Base-by-base conservation (phyloP, 169 alveolate genomes). In the Plasmodium fragile region DNA sequence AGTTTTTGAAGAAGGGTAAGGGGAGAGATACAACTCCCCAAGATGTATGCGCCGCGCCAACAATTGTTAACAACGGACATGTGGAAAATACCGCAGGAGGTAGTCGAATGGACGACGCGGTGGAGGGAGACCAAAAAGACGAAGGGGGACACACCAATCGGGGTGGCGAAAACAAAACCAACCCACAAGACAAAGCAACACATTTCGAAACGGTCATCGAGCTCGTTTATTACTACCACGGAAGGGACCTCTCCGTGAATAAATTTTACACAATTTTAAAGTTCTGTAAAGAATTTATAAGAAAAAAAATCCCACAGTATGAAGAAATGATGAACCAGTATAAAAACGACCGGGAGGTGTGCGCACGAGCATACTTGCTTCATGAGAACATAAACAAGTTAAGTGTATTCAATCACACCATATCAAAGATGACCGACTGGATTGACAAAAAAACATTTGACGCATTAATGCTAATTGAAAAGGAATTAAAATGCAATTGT, bases 391-490 rank as follows among this genome's bases (percentile, higher is more conserved):
- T 89, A 78, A 79, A 89, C 69, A 89, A 70, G 13, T 45, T 89
- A 11, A 89, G 78, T 34, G 94, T 89, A 13, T 89, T 89, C 71
- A 89, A 89, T 25, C 90, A 89, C 71, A 89, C 89, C 43, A 89
- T 78, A 36, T 78, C 90, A 22, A 89, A 89, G 45, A 89, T 89
- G 94, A 78, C 80, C 18, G 94, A 89, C 41, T 89, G 94, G 94
- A 30, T 89, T 70, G 94, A 89, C 59, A 89, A 69, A 1, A 89
- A 89, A 89, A 89, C 94, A 3, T 89, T 78, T 59, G 94, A 89
- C 45, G 94, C 94, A 11, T 78, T 89, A 72, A 77, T 79, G 25
- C 52, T 89, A 78, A 89, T 93, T 53, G 96, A 93, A 78, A 52
- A 81, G 32, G 93, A 92, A 59, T 84, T 92, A 82, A 87, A 85